Evolutionary conservation across 2,329 filamentous ascomycete species (phyloP).

Genomic region (Aspergillus sp.): DNA sequence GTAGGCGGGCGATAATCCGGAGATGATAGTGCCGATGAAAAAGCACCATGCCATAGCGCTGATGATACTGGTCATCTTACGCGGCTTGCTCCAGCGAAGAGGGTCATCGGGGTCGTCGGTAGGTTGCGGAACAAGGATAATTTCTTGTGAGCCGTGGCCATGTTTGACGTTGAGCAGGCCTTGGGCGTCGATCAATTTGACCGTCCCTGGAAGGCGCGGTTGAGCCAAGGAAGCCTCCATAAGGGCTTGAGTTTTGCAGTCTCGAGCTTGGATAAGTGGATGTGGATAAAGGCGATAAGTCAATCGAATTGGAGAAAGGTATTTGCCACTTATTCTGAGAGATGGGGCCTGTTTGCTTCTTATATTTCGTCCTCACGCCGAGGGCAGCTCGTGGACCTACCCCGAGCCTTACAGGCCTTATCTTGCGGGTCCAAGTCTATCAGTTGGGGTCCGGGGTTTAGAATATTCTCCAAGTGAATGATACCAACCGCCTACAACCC

Average conservation of each 20-base stretch:
- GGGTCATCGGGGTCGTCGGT: constrained; percentile 8
- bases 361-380: neutral
- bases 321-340: neutral
- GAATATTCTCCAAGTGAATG: neutral
- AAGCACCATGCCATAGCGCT: neutral
- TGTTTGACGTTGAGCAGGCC: neutral
- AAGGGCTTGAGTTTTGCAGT: neutral
- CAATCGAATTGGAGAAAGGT: too few relatives aligned
- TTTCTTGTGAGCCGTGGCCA: neutral
- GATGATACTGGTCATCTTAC: neutral
- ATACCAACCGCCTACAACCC: neutral
- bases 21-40: neutral
- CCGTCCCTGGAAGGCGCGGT: neutral
- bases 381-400: neutral
- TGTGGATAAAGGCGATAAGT: too few relatives aligned
- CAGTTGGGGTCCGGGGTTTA: neutral
- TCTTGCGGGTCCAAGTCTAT: neutral
- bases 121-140: constrained; percentile 10
- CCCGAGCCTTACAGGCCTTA: neutral
- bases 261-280: neutral
- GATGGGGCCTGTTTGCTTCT: neutral
- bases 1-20: neutral
- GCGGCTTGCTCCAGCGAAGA: neutral
- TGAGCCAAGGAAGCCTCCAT: neutral
- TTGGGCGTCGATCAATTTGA: neutral